A percentile compares a stretch with the other conserved stretches of the same genome.
phyloP scores from a whole-genome alignment of 306 rosid species.

The Quercus variabilis region DNA sequence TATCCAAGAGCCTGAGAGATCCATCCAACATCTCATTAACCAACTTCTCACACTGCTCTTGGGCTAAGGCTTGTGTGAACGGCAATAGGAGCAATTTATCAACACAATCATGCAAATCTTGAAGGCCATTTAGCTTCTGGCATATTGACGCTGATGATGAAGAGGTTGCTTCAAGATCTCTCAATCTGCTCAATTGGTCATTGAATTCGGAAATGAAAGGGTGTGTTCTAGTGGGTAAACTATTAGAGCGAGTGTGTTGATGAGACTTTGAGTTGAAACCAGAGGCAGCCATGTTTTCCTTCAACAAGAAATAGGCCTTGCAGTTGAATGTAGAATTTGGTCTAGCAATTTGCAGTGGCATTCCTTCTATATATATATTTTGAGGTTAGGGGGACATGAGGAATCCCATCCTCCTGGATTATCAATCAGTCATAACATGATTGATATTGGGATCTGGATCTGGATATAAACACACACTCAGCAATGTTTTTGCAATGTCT shows the following conservation, averaged over 20 bases:
- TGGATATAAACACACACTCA: not conserved
- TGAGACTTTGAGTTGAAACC: not conserved
- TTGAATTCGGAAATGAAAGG: not conserved
- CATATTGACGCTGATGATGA: conserved; percentile 16
- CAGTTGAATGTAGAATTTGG: not conserved
- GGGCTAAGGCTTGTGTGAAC: conserved; percentile 23
- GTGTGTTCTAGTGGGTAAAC: not conserved
- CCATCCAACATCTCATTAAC: conserved; percentile 39
- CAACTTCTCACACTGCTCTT: conserved; percentile 29
- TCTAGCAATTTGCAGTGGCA: not conserved
- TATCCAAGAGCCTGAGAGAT: conserved; percentile 35
- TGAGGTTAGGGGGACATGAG: not conserved
- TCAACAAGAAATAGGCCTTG: not conserved
- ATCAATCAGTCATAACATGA: conserved; percentile 16
- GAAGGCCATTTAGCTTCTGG: conserved; percentile 25
- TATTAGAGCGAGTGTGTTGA: not conserved
- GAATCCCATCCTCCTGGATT: not conserved
- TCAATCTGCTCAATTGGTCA: conserved; percentile 18
- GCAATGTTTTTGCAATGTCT: conserved; percentile 23
- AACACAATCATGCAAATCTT: conserved; percentile 28
- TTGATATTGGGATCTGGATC: not conserved
- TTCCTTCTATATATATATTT: not conserved
- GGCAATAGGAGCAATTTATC: conserved; percentile 32
- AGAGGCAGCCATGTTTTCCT: not conserved
- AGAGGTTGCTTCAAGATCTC: conserved; percentile 14